These are phyloP conservation scores for Syncephalastrum sp. DNA, from an alignment of 371 early-diverging fungal genomes.

Conservation along the genomic window DNA sequence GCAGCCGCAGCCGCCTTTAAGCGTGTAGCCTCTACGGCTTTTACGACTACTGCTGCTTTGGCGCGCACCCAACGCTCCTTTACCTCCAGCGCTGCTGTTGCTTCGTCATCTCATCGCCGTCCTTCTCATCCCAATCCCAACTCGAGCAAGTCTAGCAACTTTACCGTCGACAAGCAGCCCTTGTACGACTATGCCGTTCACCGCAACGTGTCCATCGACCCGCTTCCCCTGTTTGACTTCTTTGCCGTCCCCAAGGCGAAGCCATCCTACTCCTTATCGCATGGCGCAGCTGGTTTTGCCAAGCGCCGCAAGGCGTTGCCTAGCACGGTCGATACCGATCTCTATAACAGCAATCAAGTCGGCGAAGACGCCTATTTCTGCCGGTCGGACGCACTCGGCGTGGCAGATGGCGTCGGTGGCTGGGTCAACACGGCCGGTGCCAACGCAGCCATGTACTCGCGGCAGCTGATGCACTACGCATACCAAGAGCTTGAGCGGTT, in stretches of 20 bases:
- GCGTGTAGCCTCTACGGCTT: too few relatives aligned
- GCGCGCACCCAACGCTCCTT: too few relatives aligned
- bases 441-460: constrained; percentile 85
- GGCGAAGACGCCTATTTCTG: constrained; percentile 84
- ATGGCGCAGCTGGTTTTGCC: constrained; percentile 75
- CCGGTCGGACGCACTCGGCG: constrained; percentile 76
- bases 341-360: constrained; percentile 69
- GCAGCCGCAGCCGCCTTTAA: too few relatives aligned
- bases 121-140: too few relatives aligned
- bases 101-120: too few relatives aligned
- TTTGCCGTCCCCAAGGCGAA: constrained; percentile 43
- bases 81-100: too few relatives aligned
- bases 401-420: constrained; percentile 86
- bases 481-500: constrained; percentile 79
- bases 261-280: constrained; percentile 60
- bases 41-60: too few relatives aligned
- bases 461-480: constrained; percentile 92
- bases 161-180: too few relatives aligned
- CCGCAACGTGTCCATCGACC: constrained; percentile 5
- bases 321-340: constrained; percentile 47
- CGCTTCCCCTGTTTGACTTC: constrained; percentile 23
- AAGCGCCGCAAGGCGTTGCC: constrained; percentile 46
- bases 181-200: constrained; percentile 14
- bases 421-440: constrained; percentile 72
- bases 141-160: too few relatives aligned